Base-by-base conservation (phyloP, 495 filamentous ascomycete species). In the Podospora anserina region DNA sequence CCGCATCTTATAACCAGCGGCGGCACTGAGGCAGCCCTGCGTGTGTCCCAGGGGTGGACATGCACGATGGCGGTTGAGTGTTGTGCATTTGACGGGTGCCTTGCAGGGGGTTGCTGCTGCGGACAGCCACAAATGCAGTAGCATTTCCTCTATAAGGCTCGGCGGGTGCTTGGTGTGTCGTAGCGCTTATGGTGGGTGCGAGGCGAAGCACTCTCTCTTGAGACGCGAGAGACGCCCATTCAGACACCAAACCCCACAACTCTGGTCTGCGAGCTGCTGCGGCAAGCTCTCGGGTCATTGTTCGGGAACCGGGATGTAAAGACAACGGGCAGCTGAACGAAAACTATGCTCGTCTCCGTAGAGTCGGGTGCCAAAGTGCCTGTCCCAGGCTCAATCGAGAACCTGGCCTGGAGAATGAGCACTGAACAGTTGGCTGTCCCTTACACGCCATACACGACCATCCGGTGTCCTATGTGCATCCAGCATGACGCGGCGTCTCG, bases 21-120 rank as follows among this genome's bases (percentile, higher is more conserved):
- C 13, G 39, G 39, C 13, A 49, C 39, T 15, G 39, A 49, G 39
- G 39, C 39, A 49, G 39, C 39, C 39, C 39, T 49, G 39, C 11
- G 39, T 49, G 39, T 49, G 39, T 7, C 13, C 32, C 39, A 9
- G 9, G 13, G 39, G 39, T 49, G 9, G 9, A 11, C 6, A 49
- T 49, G 39, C 39, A 49, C 39, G 39, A 49, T 13, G 39, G 39
- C 39, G 39, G 39, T 49, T 49, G 39, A 16, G 39, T 49, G 39
- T 49, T 49, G 39, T 49, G 39, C 39, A 49, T 49, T 49, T 49
- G 39, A 49, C 39, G 39, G 39, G 59, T 61, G 59, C 59, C 59
- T 61, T 61, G 59, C 59, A 61, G 59, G 59, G 59, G 19, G 15
- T 27, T 61, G 59, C 59, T 26, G 59, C 26, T 61, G 59, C 59